Evolutionary conservation across 176 grass and related monocot genomes (phyloP), one percentile per base, ranked within the genome.

Genomic region (Aegilops umbellulata): DNA sequence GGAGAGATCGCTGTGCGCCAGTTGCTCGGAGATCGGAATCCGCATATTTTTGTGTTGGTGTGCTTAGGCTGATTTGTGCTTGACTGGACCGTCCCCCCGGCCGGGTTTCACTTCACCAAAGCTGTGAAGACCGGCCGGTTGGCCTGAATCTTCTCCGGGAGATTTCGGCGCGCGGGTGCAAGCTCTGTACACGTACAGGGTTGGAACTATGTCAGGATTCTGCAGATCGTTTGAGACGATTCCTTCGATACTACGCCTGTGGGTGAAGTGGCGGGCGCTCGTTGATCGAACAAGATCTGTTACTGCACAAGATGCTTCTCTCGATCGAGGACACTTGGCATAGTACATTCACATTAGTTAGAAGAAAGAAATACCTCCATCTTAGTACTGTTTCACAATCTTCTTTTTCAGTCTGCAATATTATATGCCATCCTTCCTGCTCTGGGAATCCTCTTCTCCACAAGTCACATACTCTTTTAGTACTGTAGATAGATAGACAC

Each of bases 11-110:
- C 38, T 7, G 30, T 57, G 74, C 41, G 46, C 49, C 65, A 76
- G 67, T 67, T 47, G 47, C 68, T 8, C 74, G 26, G 72, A 75
- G 26, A 51, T 74, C 64, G 76, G 85, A 87, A 87, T 90, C 68
- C 67, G 83, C 29, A 77, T 72, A 86, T 81, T 35, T 76, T 27
- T 13, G 65, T 80, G 68, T 66, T 83, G 68, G 65, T 79, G 80
- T 83, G 32, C 29, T 74, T 29, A 27, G 42, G 87, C 26, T 66
- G 58, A 83, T 83, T 73, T 70, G 69, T 65, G 15, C 61, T 77
- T 65, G 15, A 86, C 32, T 65, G 24, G 16, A 53, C 49, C 49
- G 49, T 53, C 49, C 49, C 49, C 12, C 46, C 42, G 12, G 12
- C 46, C 6, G 49, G 49, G 49, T 53, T 53, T 53, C 49, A 70